A percentile compares a stretch with the other conserved stretches of the same genome.
phyloP scores from a whole-genome alignment of 1,284 basidiomycete genomes.

The Chondrostereum purpureum region DNA sequence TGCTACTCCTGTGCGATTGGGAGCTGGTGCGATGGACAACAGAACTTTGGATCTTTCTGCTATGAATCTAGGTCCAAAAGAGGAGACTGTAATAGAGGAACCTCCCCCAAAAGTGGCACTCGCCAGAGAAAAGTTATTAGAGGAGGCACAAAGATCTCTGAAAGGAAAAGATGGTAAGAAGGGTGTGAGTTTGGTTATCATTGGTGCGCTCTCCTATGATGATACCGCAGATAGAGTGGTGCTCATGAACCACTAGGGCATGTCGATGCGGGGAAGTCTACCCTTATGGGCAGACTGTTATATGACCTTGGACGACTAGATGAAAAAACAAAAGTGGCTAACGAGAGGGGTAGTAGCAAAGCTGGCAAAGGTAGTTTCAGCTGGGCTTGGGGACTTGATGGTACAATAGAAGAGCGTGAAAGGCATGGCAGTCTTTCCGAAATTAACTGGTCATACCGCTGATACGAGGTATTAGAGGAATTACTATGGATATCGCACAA shows the following conservation, averaged over 20 bases:
- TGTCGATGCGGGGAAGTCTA: constrained; percentile 98
- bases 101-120: constrained; percentile 65
- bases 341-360: constrained; percentile 88
- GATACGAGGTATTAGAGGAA: constrained; percentile 60
- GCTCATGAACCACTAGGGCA: constrained; percentile 62
- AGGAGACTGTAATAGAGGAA: constrained; percentile 39
- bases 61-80: constrained; percentile 56
- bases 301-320: constrained; percentile 88
- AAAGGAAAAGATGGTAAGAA: constrained; percentile 55
- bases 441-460: not conserved
- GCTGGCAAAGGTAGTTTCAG: constrained; percentile 93
- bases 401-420: constrained; percentile 87
- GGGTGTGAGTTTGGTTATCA: constrained; percentile 83
- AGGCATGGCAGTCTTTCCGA: constrained; percentile 42
- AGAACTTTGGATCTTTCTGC: constrained; percentile 67
- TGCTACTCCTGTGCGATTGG: constrained; percentile 31
- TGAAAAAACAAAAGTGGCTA: constrained; percentile 79
- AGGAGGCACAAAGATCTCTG: constrained; percentile 63
- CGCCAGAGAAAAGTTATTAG: constrained; percentile 80
- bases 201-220: constrained; percentile 74
- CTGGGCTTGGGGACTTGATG: constrained; percentile 97
- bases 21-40: constrained; percentile 33
- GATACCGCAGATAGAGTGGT: not conserved
- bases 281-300: constrained; percentile 89
- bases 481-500: constrained; percentile 95